These are phyloP conservation scores for Fragilaria crotonensis DNA, from an alignment of 108 stramenopile genomes.

Conservation along the genomic window DNA sequence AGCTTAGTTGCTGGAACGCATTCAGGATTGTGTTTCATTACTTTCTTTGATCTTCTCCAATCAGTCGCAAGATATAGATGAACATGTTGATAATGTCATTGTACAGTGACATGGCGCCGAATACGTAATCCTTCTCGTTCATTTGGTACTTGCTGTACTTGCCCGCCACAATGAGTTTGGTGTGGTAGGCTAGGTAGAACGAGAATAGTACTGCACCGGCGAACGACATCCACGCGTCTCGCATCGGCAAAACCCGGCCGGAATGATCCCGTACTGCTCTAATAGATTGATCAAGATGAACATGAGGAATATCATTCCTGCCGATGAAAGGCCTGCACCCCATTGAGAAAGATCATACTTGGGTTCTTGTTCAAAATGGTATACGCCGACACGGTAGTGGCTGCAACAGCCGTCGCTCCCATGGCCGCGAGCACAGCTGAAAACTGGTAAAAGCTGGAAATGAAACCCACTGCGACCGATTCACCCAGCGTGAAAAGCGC, in stretches of 20 bases:
- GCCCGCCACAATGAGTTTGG: conserved; percentile 69
- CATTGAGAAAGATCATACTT: conserved; percentile 88
- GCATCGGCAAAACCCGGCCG: conserved; percentile 60
- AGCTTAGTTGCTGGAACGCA: too few relatives aligned
- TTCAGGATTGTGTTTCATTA: too few relatives aligned
- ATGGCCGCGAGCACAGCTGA: conserved; percentile 60
- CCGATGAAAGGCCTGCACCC: conserved; percentile 52
- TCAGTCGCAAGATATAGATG: conserved; percentile 72
- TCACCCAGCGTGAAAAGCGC: conserved; percentile 74
- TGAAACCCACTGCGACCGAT: conserved; percentile 61
- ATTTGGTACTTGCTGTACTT: conserved; percentile 79
- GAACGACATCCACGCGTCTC: conserved; percentile 49
- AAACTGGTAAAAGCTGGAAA: conserved; percentile 60
- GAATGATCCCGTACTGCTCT: conserved; percentile 56
- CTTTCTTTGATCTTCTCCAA: conserved; percentile 59
- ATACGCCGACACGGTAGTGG: conserved; percentile 67
- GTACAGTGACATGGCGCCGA: conserved; percentile 84
- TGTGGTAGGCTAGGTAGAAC: conserved; percentile 74
- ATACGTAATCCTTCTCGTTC: conserved; percentile 89
- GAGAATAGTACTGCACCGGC: conserved; percentile 61
- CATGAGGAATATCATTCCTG: conserved; percentile 57
- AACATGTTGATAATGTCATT: conserved; percentile 93
- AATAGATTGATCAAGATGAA: conserved; percentile 63
- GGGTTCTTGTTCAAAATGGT: conserved; percentile 75
- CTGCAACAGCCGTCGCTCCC: conserved; percentile 57